These are phyloP conservation scores for Halophytophthora batemanensis DNA, from an alignment of 352 stramenopile species.

Conservation along the genomic window DNA sequence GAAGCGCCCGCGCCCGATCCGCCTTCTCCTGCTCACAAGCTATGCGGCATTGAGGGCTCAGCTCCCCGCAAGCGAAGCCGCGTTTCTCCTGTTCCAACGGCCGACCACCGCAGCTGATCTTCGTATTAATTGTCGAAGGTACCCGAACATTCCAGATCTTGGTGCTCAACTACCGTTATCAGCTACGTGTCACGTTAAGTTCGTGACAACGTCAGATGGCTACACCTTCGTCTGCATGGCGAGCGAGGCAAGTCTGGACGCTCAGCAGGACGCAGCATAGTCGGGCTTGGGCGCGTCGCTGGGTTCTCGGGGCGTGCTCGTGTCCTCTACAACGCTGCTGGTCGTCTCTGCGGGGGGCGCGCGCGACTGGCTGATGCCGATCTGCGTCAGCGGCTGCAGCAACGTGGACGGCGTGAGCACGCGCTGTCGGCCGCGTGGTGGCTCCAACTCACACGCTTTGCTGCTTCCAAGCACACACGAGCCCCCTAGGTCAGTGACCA, in stretches of 20 bases:
- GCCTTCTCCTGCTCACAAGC: no score
- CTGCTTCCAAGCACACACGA: conserved; percentile 3
- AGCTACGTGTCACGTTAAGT: background rate
- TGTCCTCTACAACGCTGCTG: background rate
- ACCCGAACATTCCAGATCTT: conserved; percentile 28
- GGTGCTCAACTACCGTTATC: background rate
- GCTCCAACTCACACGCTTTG: background rate
- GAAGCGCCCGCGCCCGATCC: no score
- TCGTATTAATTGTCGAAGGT: background rate
- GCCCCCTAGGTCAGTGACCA: background rate
- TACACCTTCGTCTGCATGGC: no score
- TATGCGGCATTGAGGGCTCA: no score
- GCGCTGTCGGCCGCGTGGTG: conserved; percentile 1
- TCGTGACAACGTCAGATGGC: no score
- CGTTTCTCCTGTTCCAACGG: no score
- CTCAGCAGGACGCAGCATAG: no score
- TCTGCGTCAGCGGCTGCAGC: conserved; percentile 56
- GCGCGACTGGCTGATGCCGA: conserved; percentile 33
- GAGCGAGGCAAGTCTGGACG: no score
- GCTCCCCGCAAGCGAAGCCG: no score
- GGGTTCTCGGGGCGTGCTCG: no score
- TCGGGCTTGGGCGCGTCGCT: no score
- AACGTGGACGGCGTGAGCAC: conserved; percentile 54
- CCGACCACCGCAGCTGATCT: no score
- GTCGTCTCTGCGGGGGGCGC: conserved; percentile 2